Base-by-base conservation (phyloP, 495 filamentous ascomycete genomes). In the Hypoxylon fuscum region DNA sequence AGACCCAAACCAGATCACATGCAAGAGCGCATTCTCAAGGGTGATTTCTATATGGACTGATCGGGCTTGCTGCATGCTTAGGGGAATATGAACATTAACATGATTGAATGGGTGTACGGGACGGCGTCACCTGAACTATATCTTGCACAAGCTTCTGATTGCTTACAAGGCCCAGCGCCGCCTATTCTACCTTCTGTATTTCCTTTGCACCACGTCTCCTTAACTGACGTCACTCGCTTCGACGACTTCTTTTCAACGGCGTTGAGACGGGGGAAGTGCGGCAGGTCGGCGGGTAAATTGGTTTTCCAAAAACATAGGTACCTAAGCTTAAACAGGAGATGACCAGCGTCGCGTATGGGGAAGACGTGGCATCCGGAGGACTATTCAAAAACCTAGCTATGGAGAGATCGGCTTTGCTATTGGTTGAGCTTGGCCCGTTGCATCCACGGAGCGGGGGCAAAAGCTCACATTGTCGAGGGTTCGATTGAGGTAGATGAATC, bases 11-110 rank as follows among this genome's bases (percentile, higher is more conserved):
- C 92, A 11, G 95, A 98, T 77, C 87, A 87, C 64, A 92, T 97
- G 79, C 91, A 96, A 76, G 95, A 98, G 82, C 86, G 96, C 60
- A 97, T 98, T 63, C 80, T 98, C 56, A 93, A 96, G 75, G 95
- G 95, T 27, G 95, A 98, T 66, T 97, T 98, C 69, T 93, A 92
- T 76, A 97, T 98, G 92, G 95, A 98, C 69, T 98, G 81, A 81
- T 31, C 7, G n/a, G 10, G 25, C 27, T 15, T 20, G 25, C 27
- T 11, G 27, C 43, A 47, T 47, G 18, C 31, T 22, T 12, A 14
- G 11, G 25, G 34, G 14, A 52, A 37, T 29, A 47, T 22, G 18
- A 55, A 49, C 3, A 18, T 23, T 29, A 8, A 18, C 48, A 15
- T 35, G 11, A 15, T 5, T 17, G 23, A 20, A 38, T 21, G 18